Conservation (phyloP, 2,329 filamentous ascomycete genomes). For the Fusarium sp. region DNA sequence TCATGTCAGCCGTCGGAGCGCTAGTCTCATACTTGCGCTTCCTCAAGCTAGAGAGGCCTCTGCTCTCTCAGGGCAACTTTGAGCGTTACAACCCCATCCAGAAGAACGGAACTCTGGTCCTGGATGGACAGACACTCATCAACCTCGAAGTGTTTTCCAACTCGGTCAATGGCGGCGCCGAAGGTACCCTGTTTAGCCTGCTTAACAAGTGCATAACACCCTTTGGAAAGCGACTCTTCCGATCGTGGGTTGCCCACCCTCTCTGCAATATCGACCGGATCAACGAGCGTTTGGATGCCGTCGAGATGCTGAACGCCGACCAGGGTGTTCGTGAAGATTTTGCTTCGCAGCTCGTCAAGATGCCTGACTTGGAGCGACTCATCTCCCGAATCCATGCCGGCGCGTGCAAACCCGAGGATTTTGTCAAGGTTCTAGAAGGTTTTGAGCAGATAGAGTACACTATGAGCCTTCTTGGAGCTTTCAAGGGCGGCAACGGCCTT, state of each 20-base stretch:
- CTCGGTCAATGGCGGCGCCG: constrained; percentile 83
- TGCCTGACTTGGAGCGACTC: constrained; percentile 93
- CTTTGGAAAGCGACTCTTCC: constrained; percentile 95
- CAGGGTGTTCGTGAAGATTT: constrained; percentile 85
- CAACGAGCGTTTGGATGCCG: constrained; percentile 92
- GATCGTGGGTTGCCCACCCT: constrained; percentile 97
- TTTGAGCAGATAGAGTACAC: constrained; percentile 99
- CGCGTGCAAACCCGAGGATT: constrained; percentile 90
- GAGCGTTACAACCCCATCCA: constrained; percentile 90
- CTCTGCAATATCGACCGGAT: constrained; percentile 87
- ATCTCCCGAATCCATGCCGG: constrained; percentile 95
- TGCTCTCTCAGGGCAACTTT: constrained; percentile 92
- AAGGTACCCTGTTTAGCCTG: constrained; percentile 90
- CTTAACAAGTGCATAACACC: constrained; percentile 96
- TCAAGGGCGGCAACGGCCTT: constrained; percentile 81
- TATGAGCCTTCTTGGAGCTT: constrained; percentile 79
- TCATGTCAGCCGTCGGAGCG: constrained; percentile 92
- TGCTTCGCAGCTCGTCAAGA: constrained; percentile 85
- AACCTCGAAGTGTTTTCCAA: constrained; percentile 99
- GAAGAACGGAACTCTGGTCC: constrained; percentile 88
- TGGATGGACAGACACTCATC: constrained; percentile 96
- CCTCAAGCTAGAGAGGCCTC: constrained; percentile 87
- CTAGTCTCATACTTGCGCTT: constrained; percentile 86
- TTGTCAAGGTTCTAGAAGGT: constrained; percentile 91
- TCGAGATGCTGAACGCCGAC: constrained; percentile 91